Evolutionary conservation across 805 yeast species (phyloP), one percentile per base, ranked within the genome.

Genomic region (Metschnikowia aberdeeniae): DNA sequence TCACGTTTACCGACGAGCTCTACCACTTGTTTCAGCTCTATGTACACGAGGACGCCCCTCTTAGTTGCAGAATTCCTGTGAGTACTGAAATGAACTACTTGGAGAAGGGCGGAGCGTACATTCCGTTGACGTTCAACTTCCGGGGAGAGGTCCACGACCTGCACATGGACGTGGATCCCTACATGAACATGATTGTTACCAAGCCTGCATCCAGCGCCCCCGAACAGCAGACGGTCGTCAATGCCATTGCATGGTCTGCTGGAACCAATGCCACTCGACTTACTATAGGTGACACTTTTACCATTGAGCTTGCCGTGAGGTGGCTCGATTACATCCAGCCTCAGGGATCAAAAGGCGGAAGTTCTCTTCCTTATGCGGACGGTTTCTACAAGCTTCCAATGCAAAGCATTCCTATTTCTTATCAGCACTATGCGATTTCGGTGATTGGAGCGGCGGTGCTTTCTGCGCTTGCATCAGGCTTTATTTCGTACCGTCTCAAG

Each of bases 11-110:
- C 11, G 92, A 86, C 60, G 84, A 81, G 52, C 56, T 80, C 34
- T 86, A 76, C 58, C 93, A 86, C 57, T 60, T 54, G 47, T 82
- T 86, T 61, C 92, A 86, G 64, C 67, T 85, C 38, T 85, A 85
- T 59, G 67, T 86, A 35, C 93, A 86, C 61, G 84, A 85, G 58
- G 93, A 86, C 59, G 81, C 77, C 7, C 93, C 93, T 26, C 79
- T 81, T 58, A 75, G 85, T 38, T 86, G 93, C 61, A 68, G 84
- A 44, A 53, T 83, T 8, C 84, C 86, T 3, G 61, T 78, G 38
- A 67, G 74, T 46, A 64, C 75, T 14, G 73, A 67, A 39, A 66
- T 66, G 31, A 64, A 68, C 44, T 65, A 69, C 34, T 67, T 73
- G 30, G 72, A 66, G 43, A 62, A 64, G 52, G 73, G 72, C 6